Percentiles rank a stretch among this genome's conserved stretches.
Conservation (phyloP, 768 basidiomycete species). For the Gautieria morchelliformis region DNA sequence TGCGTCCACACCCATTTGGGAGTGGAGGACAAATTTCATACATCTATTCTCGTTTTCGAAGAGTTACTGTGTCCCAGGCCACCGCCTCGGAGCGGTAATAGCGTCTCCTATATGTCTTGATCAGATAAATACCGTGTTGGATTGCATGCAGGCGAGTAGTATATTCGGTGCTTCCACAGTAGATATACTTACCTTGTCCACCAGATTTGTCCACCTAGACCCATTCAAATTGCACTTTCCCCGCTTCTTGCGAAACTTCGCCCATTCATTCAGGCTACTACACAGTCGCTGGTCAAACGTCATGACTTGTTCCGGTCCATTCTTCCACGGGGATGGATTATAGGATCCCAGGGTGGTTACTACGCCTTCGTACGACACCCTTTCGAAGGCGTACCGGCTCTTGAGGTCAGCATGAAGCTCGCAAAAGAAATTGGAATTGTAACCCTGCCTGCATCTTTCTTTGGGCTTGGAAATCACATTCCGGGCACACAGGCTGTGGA, state of each 20-base stretch:
- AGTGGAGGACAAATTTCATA: conserved; percentile 55
- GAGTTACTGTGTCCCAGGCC: conserved; percentile 71
- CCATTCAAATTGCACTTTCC: conserved; percentile 58
- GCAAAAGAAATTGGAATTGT: conserved; percentile 57
- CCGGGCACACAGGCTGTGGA: conserved; percentile 15
- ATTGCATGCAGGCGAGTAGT: conserved; percentile 54
- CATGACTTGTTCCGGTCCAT: conserved; percentile 44
- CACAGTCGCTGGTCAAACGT: conserved; percentile 38
- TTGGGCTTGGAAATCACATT: conserved; percentile 23
- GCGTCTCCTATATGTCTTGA: conserved; percentile 47
- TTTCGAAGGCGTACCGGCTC: conserved; percentile 35
- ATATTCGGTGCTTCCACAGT: background rate
- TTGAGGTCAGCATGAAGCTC: conserved; percentile 47
- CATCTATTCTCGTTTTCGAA: conserved; percentile 79
- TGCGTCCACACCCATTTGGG: conserved; percentile 14
- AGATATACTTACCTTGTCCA: background rate
- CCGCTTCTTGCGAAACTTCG: conserved; percentile 45
- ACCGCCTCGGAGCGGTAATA: conserved; percentile 65
- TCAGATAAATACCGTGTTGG: conserved; percentile 51
- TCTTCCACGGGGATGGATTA: conserved; percentile 47
- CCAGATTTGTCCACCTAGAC: conserved; percentile 62
- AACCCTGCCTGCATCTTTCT: conserved; percentile 57
- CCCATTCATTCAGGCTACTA: conserved; percentile 39
- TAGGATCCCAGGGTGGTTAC: conserved; percentile 62
- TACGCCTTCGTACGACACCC: conserved; percentile 73